Evolutionary conservation across 2,329 filamentous ascomycete species (phyloP).

Genomic region (Chalaropsis thielavioides): DNA sequence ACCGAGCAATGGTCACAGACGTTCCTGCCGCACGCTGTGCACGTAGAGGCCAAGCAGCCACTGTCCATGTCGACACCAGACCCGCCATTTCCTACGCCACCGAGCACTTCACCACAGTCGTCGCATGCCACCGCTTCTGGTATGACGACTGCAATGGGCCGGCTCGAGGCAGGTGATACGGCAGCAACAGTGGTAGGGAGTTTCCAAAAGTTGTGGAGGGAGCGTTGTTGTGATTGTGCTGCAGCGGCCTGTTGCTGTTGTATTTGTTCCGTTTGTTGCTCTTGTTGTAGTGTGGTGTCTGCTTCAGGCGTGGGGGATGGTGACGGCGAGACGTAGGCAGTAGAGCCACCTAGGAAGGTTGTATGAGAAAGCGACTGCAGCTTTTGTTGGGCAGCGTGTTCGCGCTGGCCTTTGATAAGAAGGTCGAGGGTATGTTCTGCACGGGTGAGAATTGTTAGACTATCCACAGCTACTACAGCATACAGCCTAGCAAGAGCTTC

Average conservation of each 20-base stretch:
- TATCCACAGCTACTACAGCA: slow-evolving; percentile 17
- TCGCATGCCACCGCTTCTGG: slow-evolving; percentile 33
- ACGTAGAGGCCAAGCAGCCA: slow-evolving; percentile 25
- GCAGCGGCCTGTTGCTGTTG: neutral
- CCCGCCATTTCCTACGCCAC: slow-evolving; percentile 24
- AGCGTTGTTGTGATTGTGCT: slow-evolving; percentile 29
- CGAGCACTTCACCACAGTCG: slow-evolving; percentile 32
- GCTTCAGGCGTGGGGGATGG: slow-evolving; percentile 13
- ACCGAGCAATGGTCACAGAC: slow-evolving; percentile 47
- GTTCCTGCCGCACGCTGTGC: slow-evolving; percentile 37
- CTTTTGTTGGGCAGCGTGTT: slow-evolving; percentile 11
- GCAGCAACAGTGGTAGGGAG: slow-evolving; percentile 29
- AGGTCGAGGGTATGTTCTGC: slow-evolving; percentile 43
- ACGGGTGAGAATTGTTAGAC: neutral
- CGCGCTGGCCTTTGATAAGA: slow-evolving; percentile 42
- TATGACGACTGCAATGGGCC: neutral
- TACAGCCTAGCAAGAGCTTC: neutral
- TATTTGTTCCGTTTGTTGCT: neutral
- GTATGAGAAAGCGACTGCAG: neutral
- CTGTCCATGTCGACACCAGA: slow-evolving; percentile 26
- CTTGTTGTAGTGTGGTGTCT: neutral
- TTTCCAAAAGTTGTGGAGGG: slow-evolving; percentile 48
- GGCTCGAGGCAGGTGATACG: slow-evolving; percentile 8
- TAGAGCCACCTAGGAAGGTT: neutral
- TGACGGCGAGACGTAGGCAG: slow-evolving; percentile 10